Evolutionary conservation across 164 flowering plant species (phyloP).

Genomic region (Liriodendron chinense): DNA sequence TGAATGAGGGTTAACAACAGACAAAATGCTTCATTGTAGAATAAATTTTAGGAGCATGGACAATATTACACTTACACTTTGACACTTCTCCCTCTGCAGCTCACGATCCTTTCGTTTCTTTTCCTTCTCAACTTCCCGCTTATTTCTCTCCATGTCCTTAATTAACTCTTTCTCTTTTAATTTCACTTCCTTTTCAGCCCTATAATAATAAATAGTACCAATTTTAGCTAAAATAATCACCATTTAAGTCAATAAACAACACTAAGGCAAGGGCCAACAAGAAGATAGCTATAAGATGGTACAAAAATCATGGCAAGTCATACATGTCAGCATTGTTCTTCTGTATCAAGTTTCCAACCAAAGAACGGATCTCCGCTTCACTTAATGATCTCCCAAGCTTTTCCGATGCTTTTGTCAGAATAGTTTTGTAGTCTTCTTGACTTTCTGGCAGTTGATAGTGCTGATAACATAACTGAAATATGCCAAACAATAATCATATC

Average conservation of each 20-base stretch:
- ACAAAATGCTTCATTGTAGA: neutral
- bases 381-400: constrained; percentile 55
- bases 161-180: constrained; percentile 51
- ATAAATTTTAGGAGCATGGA: neutral
- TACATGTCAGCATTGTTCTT: constrained; percentile 61
- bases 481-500: constrained; percentile 9
- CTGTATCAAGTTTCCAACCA: constrained; percentile 46
- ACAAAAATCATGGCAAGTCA: constrained; percentile 16
- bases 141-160: constrained; percentile 67
- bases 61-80: constrained; percentile 25
- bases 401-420: constrained; percentile 58
- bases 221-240: neutral
- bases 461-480: constrained; percentile 56
- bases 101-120: constrained; percentile 66
- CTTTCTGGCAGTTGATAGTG: constrained; percentile 39
- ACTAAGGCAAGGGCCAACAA: neutral
- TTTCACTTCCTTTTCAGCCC: constrained; percentile 68
- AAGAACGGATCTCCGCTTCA: constrained; percentile 61
- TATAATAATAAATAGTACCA: constrained; percentile 21
- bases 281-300: neutral
- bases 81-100: constrained; percentile 54
- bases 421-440: constrained; percentile 23
- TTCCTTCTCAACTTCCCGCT: constrained; percentile 67
- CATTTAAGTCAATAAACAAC: neutral
- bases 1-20: neutral